Evolutionary conservation across 306 rosid species (phyloP).

Genomic region (Gynostemma pentaphyllum): DNA sequence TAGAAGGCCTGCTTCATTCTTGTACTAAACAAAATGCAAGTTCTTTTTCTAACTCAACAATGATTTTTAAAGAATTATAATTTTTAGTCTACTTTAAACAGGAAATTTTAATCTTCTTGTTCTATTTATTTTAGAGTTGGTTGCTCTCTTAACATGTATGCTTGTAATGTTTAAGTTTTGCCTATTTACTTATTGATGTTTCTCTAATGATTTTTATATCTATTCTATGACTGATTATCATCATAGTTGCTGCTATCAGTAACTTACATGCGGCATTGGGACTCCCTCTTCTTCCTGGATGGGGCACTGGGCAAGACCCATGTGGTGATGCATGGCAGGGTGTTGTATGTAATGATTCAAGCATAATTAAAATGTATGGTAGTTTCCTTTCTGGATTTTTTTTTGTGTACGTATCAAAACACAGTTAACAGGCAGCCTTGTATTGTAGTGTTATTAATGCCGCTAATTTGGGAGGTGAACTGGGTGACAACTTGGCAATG

Average conservation of each 20-base stretch:
- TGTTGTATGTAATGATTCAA: slow-evolving; percentile 51
- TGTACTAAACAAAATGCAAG: not conserved
- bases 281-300: slow-evolving; percentile 70
- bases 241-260: slow-evolving; percentile 68
- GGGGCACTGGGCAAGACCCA: slow-evolving; percentile 85
- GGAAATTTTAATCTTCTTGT: not conserved
- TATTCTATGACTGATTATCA: slow-evolving; percentile 6
- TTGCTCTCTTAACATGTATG: not conserved
- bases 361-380: slow-evolving; percentile 54
- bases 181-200: not conserved
- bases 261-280: slow-evolving; percentile 55
- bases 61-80: not conserved
- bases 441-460: slow-evolving; percentile 50
- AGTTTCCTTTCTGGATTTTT: slow-evolving; percentile 8
- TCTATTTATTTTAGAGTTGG: not conserved
- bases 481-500: slow-evolving; percentile 54
- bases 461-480: slow-evolving; percentile 82
- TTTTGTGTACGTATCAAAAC: not conserved
- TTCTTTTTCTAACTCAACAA: not conserved
- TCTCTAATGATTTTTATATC: not conserved
- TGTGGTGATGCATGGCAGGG: slow-evolving; percentile 95
- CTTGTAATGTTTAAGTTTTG: not conserved
- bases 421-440: slow-evolving; percentile 17
- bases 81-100: not conserved
- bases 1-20: not conserved